Evolutionary conservation across 148 eudicot species (phyloP).

Genomic region (Rhododendron ovatum): DNA sequence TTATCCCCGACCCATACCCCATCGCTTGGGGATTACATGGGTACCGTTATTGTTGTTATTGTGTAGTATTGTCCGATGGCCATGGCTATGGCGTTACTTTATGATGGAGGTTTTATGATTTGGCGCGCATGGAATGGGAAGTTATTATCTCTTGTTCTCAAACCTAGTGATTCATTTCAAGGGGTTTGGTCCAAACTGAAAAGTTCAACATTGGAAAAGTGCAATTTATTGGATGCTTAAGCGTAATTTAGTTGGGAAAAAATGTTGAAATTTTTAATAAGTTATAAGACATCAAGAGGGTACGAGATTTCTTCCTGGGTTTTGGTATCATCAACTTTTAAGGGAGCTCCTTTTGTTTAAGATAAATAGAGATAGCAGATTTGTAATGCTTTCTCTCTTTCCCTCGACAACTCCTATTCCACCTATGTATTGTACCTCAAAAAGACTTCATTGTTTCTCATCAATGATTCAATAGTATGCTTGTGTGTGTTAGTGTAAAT

Average conservation of each 20-base stretch:
- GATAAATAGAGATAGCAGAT: background rate
- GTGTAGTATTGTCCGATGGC: background rate
- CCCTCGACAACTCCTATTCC: background rate
- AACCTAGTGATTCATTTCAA: background rate
- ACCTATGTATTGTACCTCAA: background rate
- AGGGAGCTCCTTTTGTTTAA: background rate
- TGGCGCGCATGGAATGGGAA: background rate
- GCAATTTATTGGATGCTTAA: background rate
- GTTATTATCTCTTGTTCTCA: background rate
- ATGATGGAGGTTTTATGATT: background rate
- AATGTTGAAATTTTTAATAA: background rate
- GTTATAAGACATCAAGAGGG: background rate
- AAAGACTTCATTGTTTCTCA: background rate
- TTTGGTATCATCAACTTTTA: background rate
- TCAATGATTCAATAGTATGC: background rate
- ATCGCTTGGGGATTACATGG: background rate
- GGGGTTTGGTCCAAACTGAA: background rate
- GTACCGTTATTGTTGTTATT: background rate
- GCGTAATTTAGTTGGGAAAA: background rate
- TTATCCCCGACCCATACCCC: background rate
- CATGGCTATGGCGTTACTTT: background rate
- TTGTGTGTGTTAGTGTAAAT: background rate
- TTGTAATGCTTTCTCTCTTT: background rate
- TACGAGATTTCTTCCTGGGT: background rate
- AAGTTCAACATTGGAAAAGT: background rate